Percentiles rank a stretch among this genome's conserved stretches.
Conservation (phyloP, 164 flowering plant species). For the Umbellularia californica region DNA sequence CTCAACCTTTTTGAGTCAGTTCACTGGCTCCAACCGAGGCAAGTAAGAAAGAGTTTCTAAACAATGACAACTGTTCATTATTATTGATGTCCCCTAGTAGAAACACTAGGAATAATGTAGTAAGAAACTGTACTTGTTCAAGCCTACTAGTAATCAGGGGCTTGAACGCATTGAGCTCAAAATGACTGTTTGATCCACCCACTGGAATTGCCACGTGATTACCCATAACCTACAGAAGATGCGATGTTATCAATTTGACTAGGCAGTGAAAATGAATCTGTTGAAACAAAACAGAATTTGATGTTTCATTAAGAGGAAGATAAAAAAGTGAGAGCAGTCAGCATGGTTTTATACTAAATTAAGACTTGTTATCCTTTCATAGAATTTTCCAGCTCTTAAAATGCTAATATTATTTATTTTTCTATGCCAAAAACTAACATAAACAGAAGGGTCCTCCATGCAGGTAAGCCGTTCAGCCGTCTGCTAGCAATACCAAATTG, state of each 20-base stretch:
- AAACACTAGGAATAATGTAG: neutral
- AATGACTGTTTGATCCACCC: conserved; percentile 96
- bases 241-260: too few species aligned
- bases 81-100: neutral
- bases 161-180: conserved; percentile 93
- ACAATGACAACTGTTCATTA: too few species aligned
- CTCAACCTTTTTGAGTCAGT: too few species aligned
- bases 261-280: neutral
- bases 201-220: conserved; percentile 88
- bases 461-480: too few species aligned
- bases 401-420: neutral
- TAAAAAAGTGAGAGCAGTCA: neutral
- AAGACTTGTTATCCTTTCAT: neutral
- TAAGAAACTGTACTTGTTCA: conserved; percentile 49
- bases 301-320: neutral
- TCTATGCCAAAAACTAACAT: neutral
- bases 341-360: too few species aligned
- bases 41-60: too few species aligned
- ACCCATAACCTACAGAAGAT: conserved; percentile 73
- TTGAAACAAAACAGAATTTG: neutral
- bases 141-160: conserved; percentile 85
- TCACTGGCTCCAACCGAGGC: too few species aligned
- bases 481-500: too few species aligned
- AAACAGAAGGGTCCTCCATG: too few species aligned
- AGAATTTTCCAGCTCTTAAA: neutral